Percentiles rank a stretch among this genome's conserved stretches.
Evolutionary conservation across 2,329 filamentous ascomycete species (phyloP).

Genomic region (Pseudopithomyces maydicus): DNA sequence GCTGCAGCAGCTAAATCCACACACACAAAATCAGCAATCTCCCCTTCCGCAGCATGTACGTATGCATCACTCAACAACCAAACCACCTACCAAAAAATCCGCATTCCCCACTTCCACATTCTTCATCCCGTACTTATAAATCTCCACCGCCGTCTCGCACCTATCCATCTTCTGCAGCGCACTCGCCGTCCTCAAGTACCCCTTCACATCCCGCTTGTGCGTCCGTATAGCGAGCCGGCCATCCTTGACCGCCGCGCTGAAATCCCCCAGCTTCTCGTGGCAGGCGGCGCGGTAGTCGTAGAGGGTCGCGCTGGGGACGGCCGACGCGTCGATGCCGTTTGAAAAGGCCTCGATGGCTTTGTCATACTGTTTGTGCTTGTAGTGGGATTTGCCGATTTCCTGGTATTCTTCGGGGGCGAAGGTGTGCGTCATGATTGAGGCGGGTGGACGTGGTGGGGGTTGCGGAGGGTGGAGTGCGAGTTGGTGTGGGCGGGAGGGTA

Average conservation of each 20-base stretch:
- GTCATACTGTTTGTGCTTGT: slow-evolving; percentile 42
- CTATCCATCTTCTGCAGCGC: slow-evolving; percentile 56
- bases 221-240: slow-evolving; percentile 61
- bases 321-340: slow-evolving; percentile 32
- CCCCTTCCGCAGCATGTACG: not conserved
- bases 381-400: slow-evolving; percentile 42
- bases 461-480: too few species aligned
- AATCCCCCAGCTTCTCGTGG: slow-evolving; percentile 58
- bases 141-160: slow-evolving; percentile 57
- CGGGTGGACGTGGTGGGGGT: not conserved
- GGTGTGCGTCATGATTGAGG: slow-evolving; percentile 29
- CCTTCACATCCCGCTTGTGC: slow-evolving; percentile 57
- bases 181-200: slow-evolving; percentile 62
- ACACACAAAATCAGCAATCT: not conserved
- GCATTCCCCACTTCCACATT: slow-evolving; percentile 49
- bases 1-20: slow-evolving; percentile 47
- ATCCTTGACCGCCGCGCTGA: slow-evolving; percentile 59
- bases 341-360: slow-evolving; percentile 42
- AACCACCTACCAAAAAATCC: slow-evolving; percentile 41
- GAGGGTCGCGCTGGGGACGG: slow-evolving; percentile 38
- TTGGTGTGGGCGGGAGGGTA: too few species aligned
- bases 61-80: too few species aligned
- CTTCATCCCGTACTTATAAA: slow-evolving; percentile 64
- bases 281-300: slow-evolving; percentile 62
- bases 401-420: slow-evolving; percentile 42